Evolutionary conservation across 148 eudicot genomes (phyloP), one percentile per base, ranked within the genome.

Genomic region (Mesembryanthemum crystallinum): DNA sequence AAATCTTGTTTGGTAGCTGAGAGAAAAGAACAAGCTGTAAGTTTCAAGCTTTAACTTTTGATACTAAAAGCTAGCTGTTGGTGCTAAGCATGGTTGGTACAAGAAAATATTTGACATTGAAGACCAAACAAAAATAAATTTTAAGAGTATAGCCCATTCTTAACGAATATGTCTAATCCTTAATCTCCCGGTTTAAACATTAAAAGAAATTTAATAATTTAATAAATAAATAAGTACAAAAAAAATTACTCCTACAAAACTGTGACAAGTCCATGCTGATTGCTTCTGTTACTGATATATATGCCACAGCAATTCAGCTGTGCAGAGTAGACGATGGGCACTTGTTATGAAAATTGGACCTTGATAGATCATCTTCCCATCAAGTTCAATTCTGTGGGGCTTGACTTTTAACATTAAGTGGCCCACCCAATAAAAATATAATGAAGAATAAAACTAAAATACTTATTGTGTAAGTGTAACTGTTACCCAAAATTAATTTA

Each of bases 261-360:
- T n/a, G 67, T 71, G 83, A 78, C 81, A 77, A 73, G 80, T 77
- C 77, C 42, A 77, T 65, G 79, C 74, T 78, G 73, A 83, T 64
- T 69, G 47, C 78, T 77, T 72, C 49, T 29, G 64, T 59, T 64
- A 75, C 77, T 64, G 84, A 72, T 77, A 73, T 62, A 73, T 57
- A 81, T 78, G 82, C 62, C 58, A 79, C 81, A 77, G 73, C 84
- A 82, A 77, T 78, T 82, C 78, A 82, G 84, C 55, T 82, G 81
- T 82, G 84, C 81, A 82, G 81, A 62, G 24, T 69, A 45, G 45
- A n/a, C 14, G 69, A 73, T 79, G 74, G 78, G 60, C 82, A 74
- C 69, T 64, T 73, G 68, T 67, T 79, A 58, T 73, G 61, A 77
- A 79, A 78, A 58, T 73, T 67, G 77, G 78, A 79, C 75, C 81